phyloP scores from a whole-genome alignment of 441 rosid genomes.

The Dalechampia spathulata region DNA sequence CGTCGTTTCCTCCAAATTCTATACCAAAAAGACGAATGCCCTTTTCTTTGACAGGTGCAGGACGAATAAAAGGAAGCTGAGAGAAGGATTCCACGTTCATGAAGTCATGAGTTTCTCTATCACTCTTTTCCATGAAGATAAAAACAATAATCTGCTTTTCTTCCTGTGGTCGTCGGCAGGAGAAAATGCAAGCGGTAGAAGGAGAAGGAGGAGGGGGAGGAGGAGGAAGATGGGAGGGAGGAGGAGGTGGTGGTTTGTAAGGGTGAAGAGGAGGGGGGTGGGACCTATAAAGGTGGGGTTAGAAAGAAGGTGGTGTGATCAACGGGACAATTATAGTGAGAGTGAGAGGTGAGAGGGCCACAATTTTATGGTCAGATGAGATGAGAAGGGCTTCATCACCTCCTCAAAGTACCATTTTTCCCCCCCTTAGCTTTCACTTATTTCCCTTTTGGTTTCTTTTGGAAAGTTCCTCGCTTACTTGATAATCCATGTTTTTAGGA shows the following conservation, averaged over 20 bases:
- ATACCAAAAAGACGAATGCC: constrained; percentile 80
- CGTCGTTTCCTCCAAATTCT: constrained; percentile 44
- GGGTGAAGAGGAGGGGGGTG: no score
- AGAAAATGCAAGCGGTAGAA: not conserved
- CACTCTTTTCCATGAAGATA: constrained; percentile 45
- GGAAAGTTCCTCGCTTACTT: constrained; percentile 12
- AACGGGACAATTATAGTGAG: constrained; percentile 14
- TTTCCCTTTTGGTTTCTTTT: constrained; percentile 12
- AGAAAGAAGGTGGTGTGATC: no score
- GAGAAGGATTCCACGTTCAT: constrained; percentile 86
- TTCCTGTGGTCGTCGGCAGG: no score
- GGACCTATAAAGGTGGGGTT: not conserved
- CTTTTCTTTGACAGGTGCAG: constrained; percentile 53
- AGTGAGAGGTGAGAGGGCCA: constrained; percentile 49
- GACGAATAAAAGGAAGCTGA: constrained; percentile 84
- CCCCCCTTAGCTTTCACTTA: constrained; percentile 17
- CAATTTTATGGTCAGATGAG: constrained; percentile 33
- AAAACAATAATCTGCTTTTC: not conserved
- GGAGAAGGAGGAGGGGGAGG: not conserved
- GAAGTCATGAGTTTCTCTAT: constrained; percentile 76
- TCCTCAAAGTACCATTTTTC: constrained; percentile 24
- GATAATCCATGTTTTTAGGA: not conserved
- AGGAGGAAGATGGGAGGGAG: not conserved
- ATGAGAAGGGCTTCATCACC: constrained; percentile 20
- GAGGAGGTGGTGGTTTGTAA: not conserved